Conservation (phyloP, 805 yeast species). For the Lipomyces sp. region DNA sequence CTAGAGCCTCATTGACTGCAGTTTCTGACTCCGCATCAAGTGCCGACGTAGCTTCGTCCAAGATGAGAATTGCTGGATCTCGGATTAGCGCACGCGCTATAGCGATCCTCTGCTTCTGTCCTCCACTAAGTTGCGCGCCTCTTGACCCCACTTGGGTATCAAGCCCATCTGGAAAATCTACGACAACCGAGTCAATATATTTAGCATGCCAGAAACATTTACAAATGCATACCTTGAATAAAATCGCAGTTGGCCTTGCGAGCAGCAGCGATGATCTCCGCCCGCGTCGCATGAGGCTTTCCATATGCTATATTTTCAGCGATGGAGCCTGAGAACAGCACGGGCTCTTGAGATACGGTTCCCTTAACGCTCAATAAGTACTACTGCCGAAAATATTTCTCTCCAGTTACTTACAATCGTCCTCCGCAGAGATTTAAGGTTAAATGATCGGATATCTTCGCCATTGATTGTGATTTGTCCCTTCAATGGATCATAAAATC, state of each 20-base stretch:
- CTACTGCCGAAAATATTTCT: too few species aligned
- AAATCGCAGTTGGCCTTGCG: constrained; percentile 78
- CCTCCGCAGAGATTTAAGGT: constrained; percentile 72
- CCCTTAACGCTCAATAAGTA: constrained; percentile 50
- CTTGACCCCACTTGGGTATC: constrained; percentile 86
- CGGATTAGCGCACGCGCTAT: constrained; percentile 83
- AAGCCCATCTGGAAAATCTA: constrained; percentile 76
- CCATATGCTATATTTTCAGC: constrained; percentile 85
- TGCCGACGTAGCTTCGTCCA: constrained; percentile 96
- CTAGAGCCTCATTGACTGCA: constrained; percentile 75
- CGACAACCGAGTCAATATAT: neutral
- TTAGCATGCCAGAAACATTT: neutral
- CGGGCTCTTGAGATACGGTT: constrained; percentile 93
- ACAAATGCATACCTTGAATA: constrained; percentile 46
- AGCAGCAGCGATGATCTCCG: constrained; percentile 65
- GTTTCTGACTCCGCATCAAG: constrained; percentile 87
- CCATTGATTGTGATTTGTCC: constrained; percentile 73
- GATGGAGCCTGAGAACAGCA: constrained; percentile 82
- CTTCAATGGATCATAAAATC: constrained; percentile 77
- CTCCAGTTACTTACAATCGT: constrained; percentile 47
- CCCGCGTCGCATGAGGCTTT: constrained; percentile 59
- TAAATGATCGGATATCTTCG: constrained; percentile 63
- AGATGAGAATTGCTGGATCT: constrained; percentile 75
- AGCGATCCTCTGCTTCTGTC: constrained; percentile 92
- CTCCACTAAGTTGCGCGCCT: constrained; percentile 89